Evolutionary conservation across 2,329 filamentous ascomycete species (phyloP).

Genomic region (Aspergillus udagawae): DNA sequence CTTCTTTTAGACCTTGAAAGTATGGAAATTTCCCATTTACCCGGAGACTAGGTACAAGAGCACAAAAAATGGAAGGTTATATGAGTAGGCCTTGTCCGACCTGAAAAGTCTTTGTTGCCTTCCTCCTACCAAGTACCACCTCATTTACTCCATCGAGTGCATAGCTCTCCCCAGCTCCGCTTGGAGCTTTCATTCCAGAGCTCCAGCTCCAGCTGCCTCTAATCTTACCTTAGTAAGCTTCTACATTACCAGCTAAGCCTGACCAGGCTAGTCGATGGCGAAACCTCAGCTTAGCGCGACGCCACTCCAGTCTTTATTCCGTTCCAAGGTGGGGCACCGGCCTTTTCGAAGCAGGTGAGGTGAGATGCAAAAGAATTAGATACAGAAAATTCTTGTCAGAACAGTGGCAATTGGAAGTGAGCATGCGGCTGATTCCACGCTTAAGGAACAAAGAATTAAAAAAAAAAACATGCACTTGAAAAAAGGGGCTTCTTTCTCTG

Average conservation of each 20-base stretch:
- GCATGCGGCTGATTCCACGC: background rate
- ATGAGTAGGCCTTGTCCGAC: constrained; percentile 9
- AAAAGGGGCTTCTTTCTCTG: background rate
- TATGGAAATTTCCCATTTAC: background rate
- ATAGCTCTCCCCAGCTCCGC: constrained; percentile 17
- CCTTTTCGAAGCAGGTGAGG: constrained; percentile 11
- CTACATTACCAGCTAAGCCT: background rate
- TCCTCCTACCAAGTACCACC: background rate
- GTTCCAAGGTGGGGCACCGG: constrained; percentile 11
- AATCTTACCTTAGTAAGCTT: background rate
- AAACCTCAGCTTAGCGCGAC: constrained; percentile 16
- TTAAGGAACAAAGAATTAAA: background rate
- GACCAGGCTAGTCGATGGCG: constrained; percentile 8
- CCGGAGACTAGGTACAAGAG: background rate
- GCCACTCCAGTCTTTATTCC: constrained; percentile 22
- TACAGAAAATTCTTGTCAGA: constrained; percentile 4
- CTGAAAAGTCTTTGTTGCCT: background rate
- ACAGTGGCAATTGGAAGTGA: constrained; percentile 1
- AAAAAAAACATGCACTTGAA: background rate
- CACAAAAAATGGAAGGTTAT: background rate
- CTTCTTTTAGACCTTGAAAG: background rate
- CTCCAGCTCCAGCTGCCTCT: constrained; percentile 14
- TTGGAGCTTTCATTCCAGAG: constrained; percentile 17
- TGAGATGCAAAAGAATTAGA: background rate
- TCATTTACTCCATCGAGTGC: background rate